Evolutionary conservation across 306 rosid genomes (phyloP).

Genomic region (Rosa chinensis): DNA sequence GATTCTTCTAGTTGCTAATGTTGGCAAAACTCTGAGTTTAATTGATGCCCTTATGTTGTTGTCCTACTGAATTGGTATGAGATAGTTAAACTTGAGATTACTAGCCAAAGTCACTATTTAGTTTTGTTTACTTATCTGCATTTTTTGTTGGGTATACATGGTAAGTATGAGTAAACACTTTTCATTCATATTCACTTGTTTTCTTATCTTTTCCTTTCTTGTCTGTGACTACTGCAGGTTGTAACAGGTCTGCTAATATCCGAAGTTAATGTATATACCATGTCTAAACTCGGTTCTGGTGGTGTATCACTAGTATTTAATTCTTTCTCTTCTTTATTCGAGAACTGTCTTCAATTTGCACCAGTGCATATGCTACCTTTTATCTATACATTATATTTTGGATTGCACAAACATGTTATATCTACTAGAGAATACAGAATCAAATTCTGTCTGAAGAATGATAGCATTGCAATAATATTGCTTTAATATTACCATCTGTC

Average conservation of each 20-base stretch:
- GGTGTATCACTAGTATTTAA: conserved; percentile 66
- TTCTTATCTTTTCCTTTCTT: too few species aligned
- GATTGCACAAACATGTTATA: too few species aligned
- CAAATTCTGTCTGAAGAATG: too few species aligned
- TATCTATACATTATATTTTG: too few species aligned
- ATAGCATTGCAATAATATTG: too few species aligned
- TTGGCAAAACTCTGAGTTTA: background rate
- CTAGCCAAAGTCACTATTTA: background rate
- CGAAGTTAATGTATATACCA: conserved; percentile 76
- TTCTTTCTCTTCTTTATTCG: background rate
- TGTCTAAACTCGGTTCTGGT: conserved; percentile 82
- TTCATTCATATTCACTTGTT: too few species aligned
- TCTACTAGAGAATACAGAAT: too few species aligned
- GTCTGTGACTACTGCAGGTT: conserved; percentile 38
- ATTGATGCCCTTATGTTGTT: background rate
- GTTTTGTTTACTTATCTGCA: conserved; percentile 35
- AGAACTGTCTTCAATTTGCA: too few species aligned
- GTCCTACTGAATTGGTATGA: background rate
- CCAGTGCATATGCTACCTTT: too few species aligned
- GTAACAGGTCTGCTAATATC: conserved; percentile 76
- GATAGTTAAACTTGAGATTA: background rate
- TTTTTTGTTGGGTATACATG: conserved; percentile 68
- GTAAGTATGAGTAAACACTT: conserved; percentile 25
- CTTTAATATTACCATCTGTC: too few species aligned
- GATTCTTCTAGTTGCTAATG: background rate